These are phyloP conservation scores for Leishmania guyanensis DNA, from an alignment of 208 protist species.

Conservation along the genomic window DNA sequence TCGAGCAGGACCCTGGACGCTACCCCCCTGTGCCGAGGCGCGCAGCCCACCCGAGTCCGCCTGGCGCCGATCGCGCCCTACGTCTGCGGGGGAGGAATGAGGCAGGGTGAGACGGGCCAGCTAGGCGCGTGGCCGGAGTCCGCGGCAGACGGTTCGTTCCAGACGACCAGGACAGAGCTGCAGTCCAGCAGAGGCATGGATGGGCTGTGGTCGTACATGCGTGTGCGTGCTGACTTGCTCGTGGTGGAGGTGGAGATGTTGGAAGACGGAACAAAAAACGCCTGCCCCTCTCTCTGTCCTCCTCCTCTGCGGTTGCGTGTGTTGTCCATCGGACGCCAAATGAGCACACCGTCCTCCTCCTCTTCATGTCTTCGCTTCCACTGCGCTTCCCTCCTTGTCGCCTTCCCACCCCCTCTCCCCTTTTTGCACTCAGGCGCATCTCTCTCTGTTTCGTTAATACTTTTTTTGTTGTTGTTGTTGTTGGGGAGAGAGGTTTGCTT, in stretches of 20 bases:
- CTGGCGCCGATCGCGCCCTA: not conserved
- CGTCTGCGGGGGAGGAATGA: not conserved
- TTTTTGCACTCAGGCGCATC: not conserved
- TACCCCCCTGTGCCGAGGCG: not conserved
- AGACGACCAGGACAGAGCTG: not conserved
- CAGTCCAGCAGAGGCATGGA: not conserved
- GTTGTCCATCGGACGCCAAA: not conserved
- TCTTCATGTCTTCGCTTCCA: not conserved
- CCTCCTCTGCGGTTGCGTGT: not conserved
- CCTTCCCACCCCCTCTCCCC: not conserved
- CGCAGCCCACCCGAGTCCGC: not conserved
- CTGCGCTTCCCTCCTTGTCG: not conserved
- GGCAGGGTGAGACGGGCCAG: not conserved
- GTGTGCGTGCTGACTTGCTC: not conserved
- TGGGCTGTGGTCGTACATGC: not conserved
- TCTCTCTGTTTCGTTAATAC: not conserved
- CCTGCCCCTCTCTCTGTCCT: not conserved
- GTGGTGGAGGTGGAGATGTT: not conserved
- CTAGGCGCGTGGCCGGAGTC: not conserved
- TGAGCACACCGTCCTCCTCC: not conserved
- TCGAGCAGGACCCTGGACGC: not conserved
- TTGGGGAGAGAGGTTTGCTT: not conserved
- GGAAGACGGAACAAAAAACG: not conserved
- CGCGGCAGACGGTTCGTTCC: not conserved
- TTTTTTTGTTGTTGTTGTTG: not conserved